phyloP scores from a whole-genome alignment of 169 alveolate genomes.

The Ichthyophthirius multifiliis region DNA sequence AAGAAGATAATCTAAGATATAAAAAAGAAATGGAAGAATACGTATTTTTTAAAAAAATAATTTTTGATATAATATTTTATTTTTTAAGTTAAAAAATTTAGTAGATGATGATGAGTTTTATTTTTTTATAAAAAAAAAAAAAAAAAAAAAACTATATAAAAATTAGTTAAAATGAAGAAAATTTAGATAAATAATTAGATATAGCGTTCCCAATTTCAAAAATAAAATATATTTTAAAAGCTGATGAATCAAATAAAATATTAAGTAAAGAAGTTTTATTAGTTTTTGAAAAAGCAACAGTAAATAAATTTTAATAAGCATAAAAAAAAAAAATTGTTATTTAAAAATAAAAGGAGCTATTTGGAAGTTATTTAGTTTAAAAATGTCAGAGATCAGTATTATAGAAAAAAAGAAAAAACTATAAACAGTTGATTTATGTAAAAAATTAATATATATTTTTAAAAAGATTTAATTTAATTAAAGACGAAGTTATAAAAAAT shows the following conservation, averaged over 20 bases:
- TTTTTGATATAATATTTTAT: neutral
- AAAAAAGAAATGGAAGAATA: conserved; percentile 10
- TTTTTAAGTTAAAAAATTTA: neutral
- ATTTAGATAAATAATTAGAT: neutral
- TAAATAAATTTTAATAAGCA: neutral
- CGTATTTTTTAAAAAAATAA: neutral
- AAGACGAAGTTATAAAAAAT: neutral
- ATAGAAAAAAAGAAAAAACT: neutral
- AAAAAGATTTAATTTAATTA: neutral
- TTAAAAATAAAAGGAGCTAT: neutral
- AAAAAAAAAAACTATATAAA: neutral
- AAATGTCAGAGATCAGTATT: neutral
- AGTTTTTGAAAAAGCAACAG: neutral
- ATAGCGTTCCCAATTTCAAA: neutral
- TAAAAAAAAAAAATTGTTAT: neutral
- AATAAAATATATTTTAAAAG: neutral
- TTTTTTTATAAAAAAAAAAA: neutral
- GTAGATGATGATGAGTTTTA: neutral
- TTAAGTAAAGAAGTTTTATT: neutral
- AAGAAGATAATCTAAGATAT: neutral
- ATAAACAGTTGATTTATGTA: neutral
- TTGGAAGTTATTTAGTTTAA: conserved; percentile 3
- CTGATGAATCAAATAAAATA: neutral
- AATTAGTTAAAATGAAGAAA: neutral
- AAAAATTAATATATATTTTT: neutral